Evolutionary conservation across 805 yeast genomes (phyloP).

Genomic region (Saccharomycopsis javanensis): DNA sequence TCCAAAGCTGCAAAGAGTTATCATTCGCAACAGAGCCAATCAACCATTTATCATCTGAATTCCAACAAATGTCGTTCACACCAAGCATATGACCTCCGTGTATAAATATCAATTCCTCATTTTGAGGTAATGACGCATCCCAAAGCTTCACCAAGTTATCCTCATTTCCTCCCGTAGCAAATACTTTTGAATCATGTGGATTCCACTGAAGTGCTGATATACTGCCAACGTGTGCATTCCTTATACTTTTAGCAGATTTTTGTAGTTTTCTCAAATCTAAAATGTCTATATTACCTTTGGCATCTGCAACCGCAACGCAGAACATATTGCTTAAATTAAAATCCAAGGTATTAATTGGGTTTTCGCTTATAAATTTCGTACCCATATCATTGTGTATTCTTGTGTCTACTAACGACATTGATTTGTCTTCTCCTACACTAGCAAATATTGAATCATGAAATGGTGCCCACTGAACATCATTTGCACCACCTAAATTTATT

Average conservation of each 20-base stretch:
- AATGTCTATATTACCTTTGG: conserved; percentile 42
- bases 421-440: conserved; percentile 57
- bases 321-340: conserved; percentile 49
- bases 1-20: conserved; percentile 82
- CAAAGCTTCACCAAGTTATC: conserved; percentile 56
- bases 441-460: conserved; percentile 52
- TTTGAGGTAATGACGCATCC: conserved; percentile 35
- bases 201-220: conserved; percentile 71
- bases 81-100: conserved; percentile 89
- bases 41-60: conserved; percentile 58
- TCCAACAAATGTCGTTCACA: conserved; percentile 80
- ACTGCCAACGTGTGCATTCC: conserved; percentile 39
- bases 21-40: conserved; percentile 75
- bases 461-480: conserved; percentile 64
- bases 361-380: conserved; percentile 16
- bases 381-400: conserved; percentile 26
- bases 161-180: conserved; percentile 59
- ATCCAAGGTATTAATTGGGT: conserved; percentile 47
- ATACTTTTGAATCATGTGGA: conserved; percentile 38
- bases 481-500: conserved; percentile 43
- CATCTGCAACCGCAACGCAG: conserved; percentile 60
- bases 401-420: conserved; percentile 42
- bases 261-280: conserved; percentile 55
- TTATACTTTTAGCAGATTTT: conserved; percentile 25
- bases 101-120: conserved; percentile 38